phyloP scores from a whole-genome alignment of 495 filamentous ascomycete genomes.

The Aspergillus olivimuriae region DNA sequence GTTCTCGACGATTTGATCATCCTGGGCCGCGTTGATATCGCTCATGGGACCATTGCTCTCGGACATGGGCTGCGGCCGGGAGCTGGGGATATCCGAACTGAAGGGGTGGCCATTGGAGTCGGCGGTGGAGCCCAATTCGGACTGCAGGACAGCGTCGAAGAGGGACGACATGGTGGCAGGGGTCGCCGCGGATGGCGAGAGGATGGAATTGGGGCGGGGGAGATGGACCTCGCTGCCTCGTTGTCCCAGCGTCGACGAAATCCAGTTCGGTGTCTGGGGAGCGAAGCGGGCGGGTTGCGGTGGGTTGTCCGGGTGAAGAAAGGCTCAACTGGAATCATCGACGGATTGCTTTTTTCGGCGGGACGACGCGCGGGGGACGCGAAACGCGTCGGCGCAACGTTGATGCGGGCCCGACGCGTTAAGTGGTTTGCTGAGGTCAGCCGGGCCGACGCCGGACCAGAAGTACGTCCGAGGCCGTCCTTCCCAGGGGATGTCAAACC shows the following conservation, averaged over 20 bases:
- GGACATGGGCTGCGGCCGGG: constrained; percentile 37
- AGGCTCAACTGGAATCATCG: background rate
- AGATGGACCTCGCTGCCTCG: too few species aligned
- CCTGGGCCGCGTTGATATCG: constrained; percentile 47
- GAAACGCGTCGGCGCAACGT: constrained; percentile 26
- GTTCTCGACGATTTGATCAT: constrained; percentile 55
- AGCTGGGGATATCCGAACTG: constrained; percentile 39
- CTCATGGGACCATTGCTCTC: constrained; percentile 52
- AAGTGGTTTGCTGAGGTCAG: constrained; percentile 30
- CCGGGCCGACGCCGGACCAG: too few species aligned
- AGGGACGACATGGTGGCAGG: constrained; percentile 44
- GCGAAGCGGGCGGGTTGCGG: background rate
- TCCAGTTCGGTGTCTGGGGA: background rate
- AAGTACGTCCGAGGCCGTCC: too few species aligned
- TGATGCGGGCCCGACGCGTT: constrained; percentile 28
- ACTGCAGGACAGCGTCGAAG: constrained; percentile 46
- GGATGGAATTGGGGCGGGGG: background rate
- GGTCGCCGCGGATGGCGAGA: constrained; percentile 19
- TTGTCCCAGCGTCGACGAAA: background rate
- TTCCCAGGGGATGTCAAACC: too few species aligned
- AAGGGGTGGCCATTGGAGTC: constrained; percentile 28
- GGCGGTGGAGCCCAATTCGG: constrained; percentile 39
- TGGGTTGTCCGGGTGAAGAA: background rate
- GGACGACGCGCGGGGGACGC: constrained; percentile 25
- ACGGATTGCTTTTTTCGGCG: constrained; percentile 8